Evolutionary conservation across 345 rosid species (phyloP), one percentile per base, ranked within the genome.

Genomic region (Melaleuca alternifolia): DNA sequence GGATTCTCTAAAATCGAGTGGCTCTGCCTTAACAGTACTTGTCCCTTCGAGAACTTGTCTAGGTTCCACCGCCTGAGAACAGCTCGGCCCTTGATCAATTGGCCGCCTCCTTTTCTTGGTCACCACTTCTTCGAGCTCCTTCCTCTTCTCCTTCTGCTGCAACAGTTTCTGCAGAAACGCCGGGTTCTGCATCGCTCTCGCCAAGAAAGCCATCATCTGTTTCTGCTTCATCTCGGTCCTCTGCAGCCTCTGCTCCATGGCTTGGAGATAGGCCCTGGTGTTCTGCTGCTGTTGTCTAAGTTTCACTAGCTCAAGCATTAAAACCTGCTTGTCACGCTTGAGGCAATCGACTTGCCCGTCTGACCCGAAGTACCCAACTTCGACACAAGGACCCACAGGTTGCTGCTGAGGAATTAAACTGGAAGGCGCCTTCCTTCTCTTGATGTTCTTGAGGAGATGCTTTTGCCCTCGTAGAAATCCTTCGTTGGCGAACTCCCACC

Each of bases 401-500:
- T 92, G 94, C 95, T 92, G 86, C 75, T 92, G 33, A 86, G 90
- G 18, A 85, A 50, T 18, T 87, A 83, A 30, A 87, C 85, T 79
- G 89, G 95, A 89, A 92, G 92, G 86, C 28, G 92, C 65, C 89
- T 91, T 93, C 86, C 96, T 94, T 84, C 98, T 93, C 89, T 86
- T 94, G 51, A 97, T 96, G 91, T 84, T 93, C 91, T 87, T 96
- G 37, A 97, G 90, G 7, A 95, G 95, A 50, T 92, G 93, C 90
- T 90, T 95, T 44, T 94, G 96, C 7, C 96, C 97, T 87, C 93
- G 93, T 7, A 94, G 86, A 89, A 97, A 96, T 33, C 94, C 95
- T 57, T 97, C 99, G 88, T 93, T 96, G 23, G 96, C 93, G 89
- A 97, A 97, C 83, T 94, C 98, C 96, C 98, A 96, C 88, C 90